phyloP scores from a whole-genome alignment of 495 filamentous ascomycete species.

The Tuber aestivum region DNA sequence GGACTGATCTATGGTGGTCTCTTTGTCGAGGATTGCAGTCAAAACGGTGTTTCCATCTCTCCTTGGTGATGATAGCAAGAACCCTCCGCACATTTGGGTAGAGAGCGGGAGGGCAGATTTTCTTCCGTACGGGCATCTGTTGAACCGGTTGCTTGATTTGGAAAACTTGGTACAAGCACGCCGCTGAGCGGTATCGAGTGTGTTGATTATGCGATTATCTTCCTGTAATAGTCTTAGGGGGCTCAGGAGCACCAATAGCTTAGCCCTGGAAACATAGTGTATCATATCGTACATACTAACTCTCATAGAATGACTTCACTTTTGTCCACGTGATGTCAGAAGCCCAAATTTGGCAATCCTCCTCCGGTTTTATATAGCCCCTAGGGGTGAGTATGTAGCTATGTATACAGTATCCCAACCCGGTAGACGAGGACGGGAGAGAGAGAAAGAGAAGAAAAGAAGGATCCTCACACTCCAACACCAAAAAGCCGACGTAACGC shows the following conservation, averaged over 20 bases:
- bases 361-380: no score
- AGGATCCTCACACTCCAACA: no score
- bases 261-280: no score
- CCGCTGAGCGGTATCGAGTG: not conserved
- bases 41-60: not conserved
- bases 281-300: no score
- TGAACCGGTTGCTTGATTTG: not conserved
- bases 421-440: no score
- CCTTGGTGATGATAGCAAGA: not conserved
- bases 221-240: no score
- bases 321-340: not conserved
- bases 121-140: not conserved
- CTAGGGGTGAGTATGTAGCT: no score
- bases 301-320: not conserved
- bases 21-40: constrained; percentile 51
- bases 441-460: no score
- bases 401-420: no score
- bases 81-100: not conserved
- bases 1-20: constrained; percentile 54
- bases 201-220: not conserved
- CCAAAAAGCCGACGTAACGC: no score
- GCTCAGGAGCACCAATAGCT: no score
- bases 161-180: not conserved
- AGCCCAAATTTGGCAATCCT: no score
- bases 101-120: not conserved